Evolutionary conservation across 2,329 filamentous ascomycete genomes (phyloP).

Genomic region (Ascochyta fabae): DNA sequence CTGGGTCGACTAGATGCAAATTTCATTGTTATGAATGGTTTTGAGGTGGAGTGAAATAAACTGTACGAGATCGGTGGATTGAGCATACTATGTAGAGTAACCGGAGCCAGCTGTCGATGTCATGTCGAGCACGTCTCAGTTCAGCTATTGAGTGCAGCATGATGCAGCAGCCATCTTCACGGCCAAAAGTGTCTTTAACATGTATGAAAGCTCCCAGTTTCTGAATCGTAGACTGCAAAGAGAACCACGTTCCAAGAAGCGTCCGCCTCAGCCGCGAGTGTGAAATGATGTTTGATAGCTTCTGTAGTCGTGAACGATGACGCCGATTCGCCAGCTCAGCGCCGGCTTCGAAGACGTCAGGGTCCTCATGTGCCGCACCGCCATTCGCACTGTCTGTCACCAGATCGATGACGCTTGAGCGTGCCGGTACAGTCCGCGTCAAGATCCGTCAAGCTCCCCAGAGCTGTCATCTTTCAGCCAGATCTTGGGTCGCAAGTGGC

Average conservation of each 20-base stretch:
- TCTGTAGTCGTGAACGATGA: neutral
- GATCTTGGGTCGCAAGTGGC: slow-evolving; percentile 11
- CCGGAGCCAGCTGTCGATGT: neutral
- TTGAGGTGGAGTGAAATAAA: neutral
- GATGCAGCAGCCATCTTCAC: neutral
- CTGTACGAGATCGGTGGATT: neutral
- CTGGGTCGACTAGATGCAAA: slow-evolving; percentile 10
- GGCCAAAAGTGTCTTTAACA: neutral
- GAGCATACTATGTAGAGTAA: neutral
- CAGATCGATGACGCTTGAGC: slow-evolving; percentile 4
- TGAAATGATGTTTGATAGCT: neutral
- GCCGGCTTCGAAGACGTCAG: slow-evolving; percentile 6
- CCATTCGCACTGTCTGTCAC: neutral
- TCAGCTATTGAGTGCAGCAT: neutral
- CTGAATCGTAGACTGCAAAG: neutral
- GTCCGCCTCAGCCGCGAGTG: neutral
- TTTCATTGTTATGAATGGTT: slow-evolving; percentile 9
- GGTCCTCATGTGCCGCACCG: neutral
- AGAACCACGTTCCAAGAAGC: neutral
- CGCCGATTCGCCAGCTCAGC: slow-evolving; percentile 3
- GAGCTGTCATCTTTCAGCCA: slow-evolving; percentile 1
- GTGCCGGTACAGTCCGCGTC: neutral
- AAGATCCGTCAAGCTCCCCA: neutral
- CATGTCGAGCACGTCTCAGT: neutral
- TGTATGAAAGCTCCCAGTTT: neutral